Conservation (phyloP, 1,284 basidiomycete genomes). For the Rugosomyces carneus region DNA sequence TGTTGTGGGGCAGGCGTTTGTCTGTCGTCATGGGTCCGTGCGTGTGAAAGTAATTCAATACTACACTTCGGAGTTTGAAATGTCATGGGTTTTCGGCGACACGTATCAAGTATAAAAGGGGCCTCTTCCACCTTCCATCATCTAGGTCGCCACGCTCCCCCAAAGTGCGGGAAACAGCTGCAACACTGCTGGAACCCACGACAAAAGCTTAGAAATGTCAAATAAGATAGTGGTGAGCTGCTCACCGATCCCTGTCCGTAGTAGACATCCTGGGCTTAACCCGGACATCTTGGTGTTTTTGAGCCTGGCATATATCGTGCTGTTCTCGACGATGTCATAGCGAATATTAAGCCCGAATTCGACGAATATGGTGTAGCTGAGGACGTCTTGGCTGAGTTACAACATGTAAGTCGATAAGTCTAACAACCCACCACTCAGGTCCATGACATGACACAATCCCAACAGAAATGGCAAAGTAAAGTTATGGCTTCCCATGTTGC, state of each 20-base stretch:
- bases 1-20: background rate
- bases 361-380: slow-evolving; percentile 95
- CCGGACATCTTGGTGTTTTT: slow-evolving; percentile 40
- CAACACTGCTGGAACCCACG: slow-evolving; percentile 26
- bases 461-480: slow-evolving; percentile 91
- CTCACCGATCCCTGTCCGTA: slow-evolving; percentile 53
- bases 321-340: slow-evolving; percentile 96
- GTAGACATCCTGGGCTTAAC: slow-evolving; percentile 55
- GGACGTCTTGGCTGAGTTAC: slow-evolving; percentile 84
- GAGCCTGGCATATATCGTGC: slow-evolving; percentile 89
- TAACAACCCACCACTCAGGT: slow-evolving; percentile 7
- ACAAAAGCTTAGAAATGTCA: slow-evolving; percentile 52
- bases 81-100: slow-evolving; percentile 30
- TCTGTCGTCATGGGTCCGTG: slow-evolving; percentile 30
- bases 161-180: slow-evolving; percentile 25
- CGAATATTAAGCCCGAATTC: slow-evolving; percentile 87
- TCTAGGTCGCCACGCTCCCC: slow-evolving; percentile 29
- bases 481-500: slow-evolving; percentile 90
- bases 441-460: slow-evolving; percentile 2
- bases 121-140: slow-evolving; percentile 30
- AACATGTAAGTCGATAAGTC: slow-evolving; percentile 59
- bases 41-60: slow-evolving; percentile 28
- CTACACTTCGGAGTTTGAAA: slow-evolving; percentile 39
- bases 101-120: slow-evolving; percentile 45
- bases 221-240: slow-evolving; percentile 90